Evolutionary conservation across 2,329 filamentous ascomycete genomes (phyloP), one percentile per base, ranked within the genome.

Genomic region (Ascochyta pisi): DNA sequence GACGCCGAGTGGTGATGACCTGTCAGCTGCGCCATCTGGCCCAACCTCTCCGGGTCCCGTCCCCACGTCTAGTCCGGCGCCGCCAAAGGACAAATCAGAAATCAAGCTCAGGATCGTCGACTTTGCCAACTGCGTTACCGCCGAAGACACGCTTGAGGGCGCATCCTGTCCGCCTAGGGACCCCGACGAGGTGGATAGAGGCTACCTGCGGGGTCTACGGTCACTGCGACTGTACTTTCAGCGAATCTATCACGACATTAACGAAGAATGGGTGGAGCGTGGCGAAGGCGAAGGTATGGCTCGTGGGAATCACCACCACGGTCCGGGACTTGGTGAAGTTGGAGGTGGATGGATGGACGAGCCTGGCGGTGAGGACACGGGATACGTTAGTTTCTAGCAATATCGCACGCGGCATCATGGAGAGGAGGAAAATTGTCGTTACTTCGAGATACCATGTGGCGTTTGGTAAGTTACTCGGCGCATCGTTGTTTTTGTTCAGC

Each of bases 51-150:
- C 64, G 5, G 61, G 64, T 6, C 49, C 63, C 34, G 55, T 44
- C n/a, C 12, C 56, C 9, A 54, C 58, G 1, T 49, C 61, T 3
- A 63, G 50, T 12, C 38, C 62, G 9, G 50, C 58, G 10, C 35
- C 60, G 5, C 19, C 57, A n/a, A 66, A 65, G 41, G 74, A 71
- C 33, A 66, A 68, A 6, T 71, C 78, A 5, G 81, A 83, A 42
- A 93, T 96, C 70, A 91, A 96, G 74, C 88, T 99, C 78, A 97
- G 97, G 77, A 96, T 99, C 74, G 94, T 96, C 54, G 95, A 99
- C 76, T 99, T 99, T 79, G 95, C 95, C 61, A 99, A 99, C 74
- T 97, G 94, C 70, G 88, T 98, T 33, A 98, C 93, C 1, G 90
- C 91, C 4, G 89, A 95, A 63, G 92, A 96, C 68, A 73, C 78